phyloP scores from a whole-genome alignment of 768 basidiomycete genomes.

The Candolleomyces aberdarensis region DNA sequence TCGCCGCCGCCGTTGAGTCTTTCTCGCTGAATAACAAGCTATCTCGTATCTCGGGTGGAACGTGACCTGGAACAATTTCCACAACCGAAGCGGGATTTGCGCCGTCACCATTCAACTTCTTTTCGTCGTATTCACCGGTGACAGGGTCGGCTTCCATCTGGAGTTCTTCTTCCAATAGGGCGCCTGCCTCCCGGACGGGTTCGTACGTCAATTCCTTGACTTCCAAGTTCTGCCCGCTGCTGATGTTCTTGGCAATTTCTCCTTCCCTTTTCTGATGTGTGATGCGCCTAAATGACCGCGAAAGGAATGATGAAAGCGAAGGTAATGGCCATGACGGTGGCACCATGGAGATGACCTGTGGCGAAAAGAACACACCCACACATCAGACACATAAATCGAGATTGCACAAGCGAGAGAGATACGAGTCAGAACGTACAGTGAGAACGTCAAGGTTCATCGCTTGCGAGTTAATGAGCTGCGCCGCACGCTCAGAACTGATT shows the following conservation, averaged over 20 bases:
- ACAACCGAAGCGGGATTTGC: not conserved
- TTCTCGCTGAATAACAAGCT: slow-evolving; percentile 1
- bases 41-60: not conserved
- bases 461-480: slow-evolving; percentile 75
- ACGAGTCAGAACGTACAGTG: slow-evolving; percentile 51
- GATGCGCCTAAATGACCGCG: slow-evolving; percentile 73
- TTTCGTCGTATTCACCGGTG: slow-evolving; percentile 1
- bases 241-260: slow-evolving; percentile 74
- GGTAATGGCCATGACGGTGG: slow-evolving; percentile 77
- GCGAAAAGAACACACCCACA: not conserved
- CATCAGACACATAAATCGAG: not conserved
- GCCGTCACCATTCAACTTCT: not conserved
- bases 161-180: slow-evolving; percentile 6
- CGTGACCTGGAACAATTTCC: not conserved
- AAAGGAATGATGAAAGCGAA: slow-evolving; percentile 70
- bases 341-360: slow-evolving; percentile 61
- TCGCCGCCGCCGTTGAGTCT: not conserved
- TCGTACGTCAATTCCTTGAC: slow-evolving; percentile 7
- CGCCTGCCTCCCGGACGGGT: slow-evolving; percentile 6
- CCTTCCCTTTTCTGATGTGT: slow-evolving; percentile 70
- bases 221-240: slow-evolving; percentile 70
- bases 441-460: slow-evolving; percentile 72
- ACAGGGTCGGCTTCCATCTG: not conserved
- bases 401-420: not conserved
- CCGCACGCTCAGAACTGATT: slow-evolving; percentile 53